Conservation (phyloP, 805 yeast species). For the Cyberlindnera mississippiensis region DNA sequence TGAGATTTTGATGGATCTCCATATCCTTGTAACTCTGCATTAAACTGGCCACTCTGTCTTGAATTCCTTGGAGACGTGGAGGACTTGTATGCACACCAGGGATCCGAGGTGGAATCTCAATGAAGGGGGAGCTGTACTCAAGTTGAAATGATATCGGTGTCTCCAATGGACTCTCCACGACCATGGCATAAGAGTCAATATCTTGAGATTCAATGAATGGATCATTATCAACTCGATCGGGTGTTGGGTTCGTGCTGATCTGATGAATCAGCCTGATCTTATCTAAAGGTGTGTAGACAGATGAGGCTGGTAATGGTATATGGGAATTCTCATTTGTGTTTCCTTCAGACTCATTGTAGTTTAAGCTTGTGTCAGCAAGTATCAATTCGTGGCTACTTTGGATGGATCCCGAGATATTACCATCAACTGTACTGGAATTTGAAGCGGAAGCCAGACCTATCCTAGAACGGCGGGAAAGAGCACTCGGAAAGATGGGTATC, state of each 20-base stretch:
- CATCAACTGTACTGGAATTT: background rate
- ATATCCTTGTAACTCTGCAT: background rate
- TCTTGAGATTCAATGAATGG: too few species aligned
- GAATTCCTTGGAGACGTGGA: background rate
- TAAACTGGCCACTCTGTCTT: background rate
- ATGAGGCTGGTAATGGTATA: conserved; percentile 1
- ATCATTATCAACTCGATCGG: too few species aligned
- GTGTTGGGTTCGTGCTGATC: background rate
- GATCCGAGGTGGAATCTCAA: background rate
- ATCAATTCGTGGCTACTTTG: conserved; percentile 12
- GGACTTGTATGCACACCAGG: conserved; percentile 4
- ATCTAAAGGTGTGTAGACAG: background rate
- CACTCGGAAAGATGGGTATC: conserved; percentile 2
- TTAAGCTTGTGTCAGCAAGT: background rate
- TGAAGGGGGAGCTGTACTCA: background rate
- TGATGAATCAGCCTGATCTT: background rate
- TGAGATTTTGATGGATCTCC: background rate
- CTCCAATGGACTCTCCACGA: too few species aligned
- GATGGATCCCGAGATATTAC: conserved; percentile 3
- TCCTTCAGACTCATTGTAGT: background rate
- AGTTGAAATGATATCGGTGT: too few species aligned
- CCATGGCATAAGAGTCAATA: too few species aligned
- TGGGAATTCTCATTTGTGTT: background rate
- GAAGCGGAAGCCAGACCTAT: background rate
- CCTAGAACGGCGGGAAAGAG: background rate